Conservation (phyloP, 2,329 filamentous ascomycete species). For the Pseudogymnoascus sp. region DNA sequence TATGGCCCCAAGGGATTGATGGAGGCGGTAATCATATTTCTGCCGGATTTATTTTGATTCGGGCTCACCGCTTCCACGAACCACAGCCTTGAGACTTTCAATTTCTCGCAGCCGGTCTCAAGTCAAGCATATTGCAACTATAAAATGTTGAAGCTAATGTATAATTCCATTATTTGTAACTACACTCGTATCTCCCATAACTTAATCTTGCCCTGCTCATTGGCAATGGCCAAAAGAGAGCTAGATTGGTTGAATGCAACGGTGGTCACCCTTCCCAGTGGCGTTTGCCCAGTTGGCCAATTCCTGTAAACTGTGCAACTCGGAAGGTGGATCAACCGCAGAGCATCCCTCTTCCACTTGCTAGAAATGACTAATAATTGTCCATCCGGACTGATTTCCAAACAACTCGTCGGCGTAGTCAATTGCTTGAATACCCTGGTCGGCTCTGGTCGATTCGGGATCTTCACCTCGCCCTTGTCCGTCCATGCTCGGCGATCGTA, state of each 20-base stretch:
- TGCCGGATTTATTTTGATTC: neutral
- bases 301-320: conserved; percentile 92
- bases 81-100: neutral
- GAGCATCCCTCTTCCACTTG: conserved; percentile 77
- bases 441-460: conserved; percentile 65
- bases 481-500: conserved; percentile 62
- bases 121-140: neutral
- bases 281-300: conserved; percentile 89
- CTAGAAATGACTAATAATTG: conserved; percentile 84
- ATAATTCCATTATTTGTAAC: conserved; percentile 2
- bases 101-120: neutral
- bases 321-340: conserved; percentile 81
- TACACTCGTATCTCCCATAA: conserved; percentile 68
- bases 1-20: neutral
- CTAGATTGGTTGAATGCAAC: conserved; percentile 61
- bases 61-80: neutral
- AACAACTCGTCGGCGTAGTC: conserved; percentile 71
- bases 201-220: conserved; percentile 79
- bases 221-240: conserved; percentile 73
- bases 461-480: conserved; percentile 34
- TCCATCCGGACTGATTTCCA: conserved; percentile 79
- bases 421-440: conserved; percentile 73
- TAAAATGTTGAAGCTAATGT: neutral
- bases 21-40: neutral
- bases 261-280: conserved; percentile 72